Percentiles rank a stretch among this genome's conserved stretches.
These are phyloP conservation scores for Linderniella brevidens DNA, from an alignment of 257 asterid genomes.

Conservation along the genomic window DNA sequence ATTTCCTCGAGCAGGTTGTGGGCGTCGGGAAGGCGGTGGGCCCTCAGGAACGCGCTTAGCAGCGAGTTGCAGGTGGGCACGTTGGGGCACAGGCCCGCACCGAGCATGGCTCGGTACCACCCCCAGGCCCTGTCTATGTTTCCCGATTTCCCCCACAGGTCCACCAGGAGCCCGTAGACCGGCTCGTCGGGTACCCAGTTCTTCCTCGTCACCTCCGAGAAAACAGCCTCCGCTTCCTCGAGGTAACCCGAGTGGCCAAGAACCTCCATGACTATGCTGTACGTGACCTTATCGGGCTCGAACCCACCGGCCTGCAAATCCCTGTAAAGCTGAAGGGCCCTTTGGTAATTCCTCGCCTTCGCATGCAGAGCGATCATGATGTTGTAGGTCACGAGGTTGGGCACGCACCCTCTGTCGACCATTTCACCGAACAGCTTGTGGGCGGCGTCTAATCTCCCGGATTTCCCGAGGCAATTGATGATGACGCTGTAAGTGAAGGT, in stretches of 20 bases:
- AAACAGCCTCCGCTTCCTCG: conserved; percentile 86
- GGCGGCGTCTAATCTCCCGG: conserved; percentile 74
- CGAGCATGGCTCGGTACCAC: conserved; percentile 81
- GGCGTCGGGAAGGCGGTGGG: conserved; percentile 72
- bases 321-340: conserved; percentile 64
- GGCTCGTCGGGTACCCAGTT: conserved; percentile 99
- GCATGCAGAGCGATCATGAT: conserved; percentile 92
- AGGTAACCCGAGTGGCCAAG: conserved; percentile 89
- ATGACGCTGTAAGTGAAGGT: conserved; percentile 96
- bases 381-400: conserved; percentile 77
- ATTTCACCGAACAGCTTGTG: conserved; percentile 72
- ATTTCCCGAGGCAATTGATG: conserved; percentile 90
- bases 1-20: conserved; percentile 64
- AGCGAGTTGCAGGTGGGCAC: conserved; percentile 93
- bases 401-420: conserved; percentile 77
- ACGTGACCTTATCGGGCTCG: conserved; percentile 87
- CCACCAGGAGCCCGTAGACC: conserved; percentile 83
- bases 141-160: conserved; percentile 87
- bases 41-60: conserved; percentile 85
- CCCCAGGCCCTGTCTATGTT: conserved; percentile 79
- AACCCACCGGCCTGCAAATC: conserved; percentile 92
- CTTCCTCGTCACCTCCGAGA: conserved; percentile 68
- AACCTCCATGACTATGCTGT: conserved; percentile 93
- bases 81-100: conserved; percentile 68
- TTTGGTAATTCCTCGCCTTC: conserved; percentile 78